phyloP scores from a whole-genome alignment of 1,284 basidiomycete genomes.

The Ustanciosporium gigantosporum region DNA sequence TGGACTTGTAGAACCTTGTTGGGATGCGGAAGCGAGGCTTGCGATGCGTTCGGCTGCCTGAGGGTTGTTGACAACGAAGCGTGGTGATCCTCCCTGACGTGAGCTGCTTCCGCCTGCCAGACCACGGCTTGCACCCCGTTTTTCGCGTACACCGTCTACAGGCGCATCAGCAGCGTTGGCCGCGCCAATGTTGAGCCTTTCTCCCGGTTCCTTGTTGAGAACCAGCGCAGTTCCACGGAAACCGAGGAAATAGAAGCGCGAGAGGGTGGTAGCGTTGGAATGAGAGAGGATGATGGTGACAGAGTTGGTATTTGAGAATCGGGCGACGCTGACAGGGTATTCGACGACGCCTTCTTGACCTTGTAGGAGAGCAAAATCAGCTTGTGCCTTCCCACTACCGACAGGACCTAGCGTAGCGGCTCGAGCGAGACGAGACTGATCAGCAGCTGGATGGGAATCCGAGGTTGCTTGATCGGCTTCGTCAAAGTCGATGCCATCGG shows the following conservation, averaged over 20 bases:
- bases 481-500: constrained; percentile 57
- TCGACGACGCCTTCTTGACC: constrained; percentile 46
- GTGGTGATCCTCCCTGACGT: constrained; percentile 2
- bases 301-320: constrained; percentile 52
- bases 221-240: constrained; percentile 53
- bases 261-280: constrained; percentile 43
- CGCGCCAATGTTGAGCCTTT: constrained; percentile 48
- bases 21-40: constrained; percentile 4
- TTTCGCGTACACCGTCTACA: constrained; percentile 44
- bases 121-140: constrained; percentile 33
- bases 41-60: constrained; percentile 20
- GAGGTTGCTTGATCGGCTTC: constrained; percentile 37
- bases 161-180: constrained; percentile 48
- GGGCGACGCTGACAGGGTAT: constrained; percentile 54
- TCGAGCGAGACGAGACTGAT: constrained; percentile 5
- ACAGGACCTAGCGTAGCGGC: constrained; percentile 37
- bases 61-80: constrained; percentile 16
- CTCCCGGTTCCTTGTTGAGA: constrained; percentile 33
- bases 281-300: constrained; percentile 54
- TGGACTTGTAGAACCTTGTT: neutral
- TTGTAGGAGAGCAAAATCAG: constrained; percentile 53
- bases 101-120: constrained; percentile 26
- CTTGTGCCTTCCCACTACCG: constrained; percentile 51
- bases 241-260: constrained; percentile 55
- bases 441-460: constrained; percentile 8